Conservation (phyloP, 192 early-diverging fungal genomes). For the Oehlia diaphana region DNA sequence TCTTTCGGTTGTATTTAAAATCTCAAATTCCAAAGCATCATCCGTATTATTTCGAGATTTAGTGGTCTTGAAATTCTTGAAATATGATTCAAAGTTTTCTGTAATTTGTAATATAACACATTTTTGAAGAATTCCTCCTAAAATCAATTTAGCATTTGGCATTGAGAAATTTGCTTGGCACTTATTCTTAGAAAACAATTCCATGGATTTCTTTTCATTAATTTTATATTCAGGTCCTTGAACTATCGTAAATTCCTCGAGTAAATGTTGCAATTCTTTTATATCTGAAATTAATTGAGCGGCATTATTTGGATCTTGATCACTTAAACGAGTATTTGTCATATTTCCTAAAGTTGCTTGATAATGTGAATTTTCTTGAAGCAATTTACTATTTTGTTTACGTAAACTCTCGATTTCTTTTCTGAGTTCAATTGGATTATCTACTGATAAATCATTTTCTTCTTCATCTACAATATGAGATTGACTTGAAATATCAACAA, state of each 20-base stretch:
- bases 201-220: neutral
- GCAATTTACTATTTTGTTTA: neutral
- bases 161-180: neutral
- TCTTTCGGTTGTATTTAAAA: neutral
- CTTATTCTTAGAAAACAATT: neutral
- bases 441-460: neutral
- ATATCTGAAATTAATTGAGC: neutral
- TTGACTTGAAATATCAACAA: neutral
- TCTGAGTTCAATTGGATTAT: no score
- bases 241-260: constrained; percentile 16
- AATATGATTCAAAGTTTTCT: neutral
- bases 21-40: neutral
- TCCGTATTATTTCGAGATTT: neutral
- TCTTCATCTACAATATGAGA: neutral
- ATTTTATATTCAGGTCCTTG: neutral
- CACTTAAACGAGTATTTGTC: neutral
- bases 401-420: neutral
- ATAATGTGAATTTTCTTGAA: constrained; percentile 3
- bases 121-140: neutral
- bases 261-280: neutral
- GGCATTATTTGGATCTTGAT: constrained; percentile 24
- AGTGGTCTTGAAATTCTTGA: neutral
- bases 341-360: constrained; percentile 7
- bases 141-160: neutral
- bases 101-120: neutral